Percentiles rank a stretch among this genome's conserved stretches.
Evolutionary conservation across 2,329 filamentous ascomycete species (phyloP).

Genomic region (Colletotrichum karsti): DNA sequence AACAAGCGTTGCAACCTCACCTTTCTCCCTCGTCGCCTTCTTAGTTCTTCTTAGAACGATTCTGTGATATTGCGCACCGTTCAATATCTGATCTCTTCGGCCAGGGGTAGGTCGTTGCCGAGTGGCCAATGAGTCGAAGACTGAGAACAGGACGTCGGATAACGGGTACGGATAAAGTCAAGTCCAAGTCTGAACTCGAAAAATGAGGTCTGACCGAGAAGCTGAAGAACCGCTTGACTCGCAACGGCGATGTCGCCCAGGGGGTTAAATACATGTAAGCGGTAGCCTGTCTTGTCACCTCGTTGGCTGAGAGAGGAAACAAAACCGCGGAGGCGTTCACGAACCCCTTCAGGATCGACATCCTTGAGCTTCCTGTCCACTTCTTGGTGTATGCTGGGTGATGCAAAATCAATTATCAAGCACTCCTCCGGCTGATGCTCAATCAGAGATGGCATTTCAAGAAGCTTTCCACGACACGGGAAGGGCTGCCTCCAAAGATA

Average conservation of each 20-base stretch:
- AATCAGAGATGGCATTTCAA: background rate
- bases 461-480: background rate
- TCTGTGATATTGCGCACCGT: background rate
- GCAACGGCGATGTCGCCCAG: background rate
- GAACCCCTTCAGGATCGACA: background rate
- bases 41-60: background rate
- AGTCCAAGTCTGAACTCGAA: background rate
- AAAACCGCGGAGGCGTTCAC: background rate
- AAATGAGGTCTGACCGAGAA: background rate
- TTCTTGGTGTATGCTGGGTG: background rate
- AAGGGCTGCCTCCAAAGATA: background rate
- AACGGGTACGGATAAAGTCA: background rate
- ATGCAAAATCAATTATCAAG: conserved; percentile 5
- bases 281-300: background rate
- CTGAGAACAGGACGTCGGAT: background rate
- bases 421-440: background rate
- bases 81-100: background rate
- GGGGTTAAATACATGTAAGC: background rate
- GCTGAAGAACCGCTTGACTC: conserved; percentile 9
- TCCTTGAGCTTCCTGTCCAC: background rate
- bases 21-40: background rate
- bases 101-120: background rate
- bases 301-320: background rate
- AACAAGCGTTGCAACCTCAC: background rate
- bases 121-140: background rate